phyloP scores from a whole-genome alignment of 202 grass and related monocot genomes.

The Bolboschoenoplectus hybrid region DNA sequence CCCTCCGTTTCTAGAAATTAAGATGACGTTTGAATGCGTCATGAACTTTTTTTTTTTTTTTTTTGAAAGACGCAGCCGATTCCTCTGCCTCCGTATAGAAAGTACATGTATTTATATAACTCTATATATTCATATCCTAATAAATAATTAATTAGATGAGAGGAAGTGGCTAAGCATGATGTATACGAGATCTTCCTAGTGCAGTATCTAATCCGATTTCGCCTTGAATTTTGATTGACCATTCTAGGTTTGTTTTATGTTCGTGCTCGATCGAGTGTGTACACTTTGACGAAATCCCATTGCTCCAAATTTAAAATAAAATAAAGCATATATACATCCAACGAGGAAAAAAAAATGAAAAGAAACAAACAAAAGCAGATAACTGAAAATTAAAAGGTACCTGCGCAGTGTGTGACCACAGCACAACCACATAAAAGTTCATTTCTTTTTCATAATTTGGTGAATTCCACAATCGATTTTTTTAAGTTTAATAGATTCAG shows the following conservation, averaged over 20 bases:
- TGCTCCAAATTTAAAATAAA: conserved; percentile 33
- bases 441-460: not conserved
- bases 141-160: not conserved
- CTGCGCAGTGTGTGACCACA: conserved; percentile 30
- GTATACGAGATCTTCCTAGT: not conserved
- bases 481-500: conserved; percentile 22
- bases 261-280: not conserved
- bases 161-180: not conserved
- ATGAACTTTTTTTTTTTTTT: not conserved
- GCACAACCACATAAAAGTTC: conserved; percentile 14
- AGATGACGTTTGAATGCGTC: not conserved
- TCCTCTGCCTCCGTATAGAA: not conserved
- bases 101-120: not conserved
- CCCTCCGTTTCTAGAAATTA: not conserved
- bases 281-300: conserved; percentile 30
- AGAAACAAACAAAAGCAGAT: not conserved
- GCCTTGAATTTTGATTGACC: conserved; percentile 9
- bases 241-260: conserved; percentile 22
- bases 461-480: conserved; percentile 33
- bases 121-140: no score
- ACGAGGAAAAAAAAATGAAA: not conserved
- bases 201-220: not conserved
- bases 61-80: not conserved
- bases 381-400: conserved; percentile 2
- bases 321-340: not conserved